Evolutionary conservation across 345 rosid species (phyloP).

Genomic region (Camelina hispida): DNA sequence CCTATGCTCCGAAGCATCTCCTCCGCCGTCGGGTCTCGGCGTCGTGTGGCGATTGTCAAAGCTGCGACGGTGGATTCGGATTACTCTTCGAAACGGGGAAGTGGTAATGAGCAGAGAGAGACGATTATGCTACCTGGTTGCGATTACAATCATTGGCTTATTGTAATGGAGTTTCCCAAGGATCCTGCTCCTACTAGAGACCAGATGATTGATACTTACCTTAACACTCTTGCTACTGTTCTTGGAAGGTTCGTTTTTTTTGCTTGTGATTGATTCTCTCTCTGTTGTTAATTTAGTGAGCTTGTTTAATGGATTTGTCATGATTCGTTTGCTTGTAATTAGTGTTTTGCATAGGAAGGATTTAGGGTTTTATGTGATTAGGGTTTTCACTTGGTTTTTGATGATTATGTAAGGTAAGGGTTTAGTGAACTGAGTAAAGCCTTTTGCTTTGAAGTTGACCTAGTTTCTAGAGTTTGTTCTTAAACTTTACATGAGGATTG

Average conservation of each 20-base stretch:
- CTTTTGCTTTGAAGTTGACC: constrained; percentile 18
- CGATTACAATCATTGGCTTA: constrained; percentile 96
- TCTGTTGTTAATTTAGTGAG: not conserved
- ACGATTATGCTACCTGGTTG: constrained; percentile 95
- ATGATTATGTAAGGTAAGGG: not conserved
- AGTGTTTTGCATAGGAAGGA: not conserved
- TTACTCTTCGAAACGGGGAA: constrained; percentile 71
- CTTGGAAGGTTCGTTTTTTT: constrained; percentile 68
- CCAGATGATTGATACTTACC: constrained; percentile 96
- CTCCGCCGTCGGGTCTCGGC: constrained; percentile 30
- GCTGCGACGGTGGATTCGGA: constrained; percentile 65
- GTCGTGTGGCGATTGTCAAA: constrained; percentile 43
- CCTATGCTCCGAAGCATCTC: constrained; percentile 27
- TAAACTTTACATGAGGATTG: not conserved
- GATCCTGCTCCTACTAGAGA: constrained; percentile 94
- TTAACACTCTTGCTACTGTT: constrained; percentile 82
- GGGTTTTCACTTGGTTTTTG: constrained; percentile 15
- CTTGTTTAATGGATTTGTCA: not conserved
- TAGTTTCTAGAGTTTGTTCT: constrained; percentile 2
- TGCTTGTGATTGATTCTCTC: not conserved
- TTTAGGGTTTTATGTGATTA: constrained; percentile 16
- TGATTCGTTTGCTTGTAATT: not conserved
- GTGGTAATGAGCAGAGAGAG: constrained; percentile 78
- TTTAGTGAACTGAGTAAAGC: constrained; percentile 4
- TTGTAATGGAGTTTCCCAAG: constrained; percentile 96